Conservation (phyloP, 176 grass and related monocot species). For the Echinochloa phyllopogon region DNA sequence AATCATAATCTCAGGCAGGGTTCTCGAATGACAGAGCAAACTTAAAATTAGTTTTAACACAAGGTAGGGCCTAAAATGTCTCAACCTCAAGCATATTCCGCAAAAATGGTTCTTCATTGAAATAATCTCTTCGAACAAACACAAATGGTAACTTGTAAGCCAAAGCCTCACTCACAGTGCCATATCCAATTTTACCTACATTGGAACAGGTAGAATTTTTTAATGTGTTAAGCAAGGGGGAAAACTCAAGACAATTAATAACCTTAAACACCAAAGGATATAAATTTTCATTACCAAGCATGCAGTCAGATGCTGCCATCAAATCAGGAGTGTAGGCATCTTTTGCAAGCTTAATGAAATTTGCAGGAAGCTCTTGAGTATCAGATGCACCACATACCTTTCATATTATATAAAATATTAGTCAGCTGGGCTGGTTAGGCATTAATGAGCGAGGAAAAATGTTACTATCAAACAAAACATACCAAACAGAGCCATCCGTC, state of each 20-base stretch:
- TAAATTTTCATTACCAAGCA: conserved; percentile 82
- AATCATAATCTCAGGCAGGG: conserved; percentile 23
- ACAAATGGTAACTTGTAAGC: conserved; percentile 97
- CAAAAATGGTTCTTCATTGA: conserved; percentile 98
- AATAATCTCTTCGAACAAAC: conserved; percentile 96
- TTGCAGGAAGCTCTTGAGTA: conserved; percentile 83
- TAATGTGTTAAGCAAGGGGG: neutral
- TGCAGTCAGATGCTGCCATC: conserved; percentile 96
- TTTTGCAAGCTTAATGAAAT: conserved; percentile 94
- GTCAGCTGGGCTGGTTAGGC: conserved; percentile 18
- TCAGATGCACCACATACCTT: conserved; percentile 98
- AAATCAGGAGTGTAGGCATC: conserved; percentile 97
- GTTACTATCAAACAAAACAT: conserved; percentile 36
- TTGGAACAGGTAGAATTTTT: neutral
- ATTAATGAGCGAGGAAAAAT: conserved; percentile 23
- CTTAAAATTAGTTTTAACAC: conserved; percentile 15
- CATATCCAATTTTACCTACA: conserved; percentile 98
- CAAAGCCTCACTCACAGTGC: conserved; percentile 93
- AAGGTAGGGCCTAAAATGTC: conserved; percentile 23
- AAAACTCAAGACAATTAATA: neutral
- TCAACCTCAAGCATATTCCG: conserved; percentile 98
- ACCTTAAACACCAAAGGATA: conserved; percentile 15
- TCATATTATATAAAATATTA: conserved; percentile 30
- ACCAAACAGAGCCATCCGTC: conserved; percentile 96
- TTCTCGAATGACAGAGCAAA: neutral